A percentile compares a stretch with the other conserved stretches of the same genome.
Conservation (phyloP, 495 filamentous ascomycete species). For the Aspergillus kassunensis region DNA sequence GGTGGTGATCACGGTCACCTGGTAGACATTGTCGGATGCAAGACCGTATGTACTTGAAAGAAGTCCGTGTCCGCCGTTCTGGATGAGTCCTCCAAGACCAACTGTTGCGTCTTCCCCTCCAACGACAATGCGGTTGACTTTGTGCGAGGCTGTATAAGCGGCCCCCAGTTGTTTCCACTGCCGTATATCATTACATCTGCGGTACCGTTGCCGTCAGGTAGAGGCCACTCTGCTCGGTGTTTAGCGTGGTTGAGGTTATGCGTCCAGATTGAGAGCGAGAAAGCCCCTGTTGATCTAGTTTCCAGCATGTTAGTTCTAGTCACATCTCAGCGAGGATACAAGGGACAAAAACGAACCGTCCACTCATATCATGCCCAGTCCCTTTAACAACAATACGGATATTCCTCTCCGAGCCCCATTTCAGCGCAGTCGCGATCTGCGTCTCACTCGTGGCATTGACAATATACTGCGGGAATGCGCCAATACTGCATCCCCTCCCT, state of each 20-base stretch:
- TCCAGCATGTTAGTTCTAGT: too few species aligned
- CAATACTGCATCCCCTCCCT: slow-evolving; percentile 20
- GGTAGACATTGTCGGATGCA: slow-evolving; percentile 50
- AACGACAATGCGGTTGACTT: slow-evolving; percentile 17
- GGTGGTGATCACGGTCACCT: slow-evolving; percentile 50
- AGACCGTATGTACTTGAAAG: slow-evolving; percentile 49
- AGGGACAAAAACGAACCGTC: slow-evolving; percentile 30
- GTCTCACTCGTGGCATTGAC: slow-evolving; percentile 29
- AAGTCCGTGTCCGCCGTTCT: slow-evolving; percentile 57
- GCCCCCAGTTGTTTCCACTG: slow-evolving; percentile 22
- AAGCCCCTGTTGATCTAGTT: slow-evolving; percentile 49
- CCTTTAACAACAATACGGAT: slow-evolving; percentile 51
- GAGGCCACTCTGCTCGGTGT: slow-evolving; percentile 19
- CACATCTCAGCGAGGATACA: background rate
- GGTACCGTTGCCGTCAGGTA: slow-evolving; percentile 19
- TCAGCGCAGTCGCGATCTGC: slow-evolving; percentile 30
- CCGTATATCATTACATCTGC: slow-evolving; percentile 24
- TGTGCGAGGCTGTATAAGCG: slow-evolving; percentile 13
- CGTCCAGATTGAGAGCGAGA: slow-evolving; percentile 45
- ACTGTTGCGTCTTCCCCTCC: slow-evolving; percentile 26
- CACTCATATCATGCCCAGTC: slow-evolving; percentile 52
- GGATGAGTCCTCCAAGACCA: slow-evolving; percentile 47
- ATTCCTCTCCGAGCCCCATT: slow-evolving; percentile 48
- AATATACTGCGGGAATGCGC: slow-evolving; percentile 26
- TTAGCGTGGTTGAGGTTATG: slow-evolving; percentile 43